Percentiles rank a stretch among this genome's conserved stretches.
These are phyloP conservation scores for Holtermannia corniformis DNA, from an alignment of 768 basidiomycete genomes.

Conservation along the genomic window DNA sequence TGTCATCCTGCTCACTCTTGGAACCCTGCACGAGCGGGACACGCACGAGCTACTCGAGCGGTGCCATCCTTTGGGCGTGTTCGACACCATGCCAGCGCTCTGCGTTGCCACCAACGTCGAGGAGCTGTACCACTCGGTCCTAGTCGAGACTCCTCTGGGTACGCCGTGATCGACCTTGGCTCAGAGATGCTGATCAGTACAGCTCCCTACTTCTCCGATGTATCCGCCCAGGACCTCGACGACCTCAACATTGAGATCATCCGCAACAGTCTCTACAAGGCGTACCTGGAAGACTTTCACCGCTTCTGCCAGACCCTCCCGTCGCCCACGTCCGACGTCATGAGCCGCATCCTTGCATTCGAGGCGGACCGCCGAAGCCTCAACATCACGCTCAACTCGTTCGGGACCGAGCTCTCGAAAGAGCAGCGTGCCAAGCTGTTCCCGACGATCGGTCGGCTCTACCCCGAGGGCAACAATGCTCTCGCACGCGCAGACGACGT, in stretches of 20 bases:
- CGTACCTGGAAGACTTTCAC: constrained; percentile 96
- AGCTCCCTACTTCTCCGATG: constrained; percentile 93
- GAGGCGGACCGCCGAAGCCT: constrained; percentile 95
- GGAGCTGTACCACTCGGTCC: constrained; percentile 89
- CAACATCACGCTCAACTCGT: constrained; percentile 99
- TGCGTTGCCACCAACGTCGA: constrained; percentile 98
- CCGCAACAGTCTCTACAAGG: constrained; percentile 96
- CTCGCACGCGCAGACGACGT: constrained; percentile 90
- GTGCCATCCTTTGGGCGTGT: constrained; percentile 92
- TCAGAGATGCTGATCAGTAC: constrained; percentile 1
- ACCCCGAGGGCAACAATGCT: constrained; percentile 89
- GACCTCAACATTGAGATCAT: constrained; percentile 99
- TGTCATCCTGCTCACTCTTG: constrained; percentile 91
- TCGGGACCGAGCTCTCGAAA: constrained; percentile 87
- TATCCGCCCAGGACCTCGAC: constrained; percentile 90
- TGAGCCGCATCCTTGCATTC: constrained; percentile 84
- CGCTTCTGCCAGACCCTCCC: constrained; percentile 68
- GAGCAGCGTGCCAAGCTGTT: constrained; percentile 90
- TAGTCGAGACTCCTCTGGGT: constrained; percentile 97
- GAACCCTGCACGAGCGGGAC: constrained; percentile 91
- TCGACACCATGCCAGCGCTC: constrained; percentile 98
- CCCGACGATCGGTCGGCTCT: constrained; percentile 85
- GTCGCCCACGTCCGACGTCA: constrained; percentile 77
- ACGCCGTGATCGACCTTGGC: constrained; percentile 33
- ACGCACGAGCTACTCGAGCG: constrained; percentile 92